These are phyloP conservation scores for Polygonum aviculare DNA, from an alignment of 148 eudicot genomes.

Conservation along the genomic window DNA sequence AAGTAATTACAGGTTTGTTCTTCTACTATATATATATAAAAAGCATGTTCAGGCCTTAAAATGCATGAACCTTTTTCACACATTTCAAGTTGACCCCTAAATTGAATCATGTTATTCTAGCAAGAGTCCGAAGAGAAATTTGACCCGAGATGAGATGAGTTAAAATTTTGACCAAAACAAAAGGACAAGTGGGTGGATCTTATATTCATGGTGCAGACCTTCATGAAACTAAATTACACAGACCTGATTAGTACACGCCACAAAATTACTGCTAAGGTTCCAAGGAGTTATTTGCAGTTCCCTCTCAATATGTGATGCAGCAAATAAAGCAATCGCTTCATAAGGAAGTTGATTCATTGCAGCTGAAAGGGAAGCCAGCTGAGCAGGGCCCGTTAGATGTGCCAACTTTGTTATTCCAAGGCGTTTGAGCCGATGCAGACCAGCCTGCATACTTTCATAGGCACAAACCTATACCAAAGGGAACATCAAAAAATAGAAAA, in stretches of 20 bases:
- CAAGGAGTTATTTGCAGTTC: conserved; percentile 97
- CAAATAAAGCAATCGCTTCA: conserved; percentile 94
- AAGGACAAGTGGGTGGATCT: background rate
- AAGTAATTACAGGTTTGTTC: background rate
- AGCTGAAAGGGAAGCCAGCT: conserved; percentile 49
- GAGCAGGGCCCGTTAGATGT: conserved; percentile 45
- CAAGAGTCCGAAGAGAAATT: background rate
- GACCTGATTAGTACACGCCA: conserved; percentile 92
- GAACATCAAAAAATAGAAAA: background rate
- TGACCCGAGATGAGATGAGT: background rate
- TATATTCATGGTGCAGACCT: background rate
- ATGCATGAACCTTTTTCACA: no score
- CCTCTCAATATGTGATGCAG: conserved; percentile 96
- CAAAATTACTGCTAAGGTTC: conserved; percentile 94
- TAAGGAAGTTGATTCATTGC: conserved; percentile 96
- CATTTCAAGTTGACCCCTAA: no score
- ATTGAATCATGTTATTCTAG: background rate
- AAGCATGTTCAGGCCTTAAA: no score
- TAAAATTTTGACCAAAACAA: background rate
- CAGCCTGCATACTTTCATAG: conserved; percentile 98
- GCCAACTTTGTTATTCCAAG: conserved; percentile 77
- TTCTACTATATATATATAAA: no score
- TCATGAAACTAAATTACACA: background rate
- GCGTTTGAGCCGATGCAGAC: conserved; percentile 74
- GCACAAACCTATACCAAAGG: conserved; percentile 54